Base-by-base conservation (phyloP, 768 basidiomycete species). In the Mycena capillaripes region DNA sequence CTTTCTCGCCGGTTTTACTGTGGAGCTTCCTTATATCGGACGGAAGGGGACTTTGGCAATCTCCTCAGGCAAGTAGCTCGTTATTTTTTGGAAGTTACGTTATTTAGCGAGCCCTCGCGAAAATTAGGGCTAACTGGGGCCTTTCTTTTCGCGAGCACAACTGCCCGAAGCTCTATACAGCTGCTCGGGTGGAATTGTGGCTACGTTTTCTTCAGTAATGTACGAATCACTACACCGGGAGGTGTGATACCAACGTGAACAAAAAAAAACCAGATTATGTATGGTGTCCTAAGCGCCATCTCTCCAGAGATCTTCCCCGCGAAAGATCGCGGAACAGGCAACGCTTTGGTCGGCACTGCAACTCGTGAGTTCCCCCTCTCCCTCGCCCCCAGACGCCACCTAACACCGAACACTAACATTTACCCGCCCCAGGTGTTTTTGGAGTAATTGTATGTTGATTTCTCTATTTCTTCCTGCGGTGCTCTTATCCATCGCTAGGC, bases 101-200 rank as follows among this genome's bases (percentile, higher is more conserved):
- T 82, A 76, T 81, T 87, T 83, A 86, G 86, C 82, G 82, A 86
- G 82, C 78, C 71, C 80, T 57, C 76, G 83, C 83, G 81, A 79
- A 85, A 86, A 78, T 78, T 82, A 91, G 90, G 87, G 78, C 85
- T 94, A 76, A 95, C 94, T 12, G 93, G 93, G 17, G 86, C 85
- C 14, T 95, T 95, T 82, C 87, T 96, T 52, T 91, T 93, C 76
- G 90, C 86, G 72, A 90, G 88, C 34, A 95, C 93, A 52, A 94
- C 93, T 21, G 88, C 93, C 32, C 86, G 89, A 74, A 90, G 87
- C 69, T 93, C 69, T 3, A 44, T 60, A 29, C 66, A 71, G 64
- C 70, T 75, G 21, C 85, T 95, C 29, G 93, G 90, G 56, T 95
- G 93, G 93, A 94, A 95, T 80, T 95, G 93, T 77, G 92, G 88